A percentile compares a stretch with the other conserved stretches of the same genome.
These are phyloP conservation scores for Aspergillus eucalypticola DNA, from an alignment of 2,329 filamentous ascomycete species.

Conservation along the genomic window DNA sequence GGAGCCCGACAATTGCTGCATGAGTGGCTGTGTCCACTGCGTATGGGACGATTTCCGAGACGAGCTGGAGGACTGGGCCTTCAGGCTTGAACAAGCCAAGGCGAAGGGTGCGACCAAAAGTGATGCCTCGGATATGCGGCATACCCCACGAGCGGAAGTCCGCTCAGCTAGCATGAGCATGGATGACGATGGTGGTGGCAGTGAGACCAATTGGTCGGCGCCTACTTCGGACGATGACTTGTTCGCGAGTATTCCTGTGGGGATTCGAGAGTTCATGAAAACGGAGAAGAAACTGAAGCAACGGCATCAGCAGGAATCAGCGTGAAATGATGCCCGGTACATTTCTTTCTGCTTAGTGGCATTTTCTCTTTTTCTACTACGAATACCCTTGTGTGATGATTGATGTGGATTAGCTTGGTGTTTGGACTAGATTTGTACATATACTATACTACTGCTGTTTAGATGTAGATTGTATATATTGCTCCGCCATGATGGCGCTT, in stretches of 20 bases:
- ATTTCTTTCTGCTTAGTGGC: background rate
- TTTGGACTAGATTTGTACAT: background rate
- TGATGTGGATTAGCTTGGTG: background rate
- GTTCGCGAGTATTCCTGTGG: slow-evolving; percentile 81
- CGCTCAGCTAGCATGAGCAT: slow-evolving; percentile 60
- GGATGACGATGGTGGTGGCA: slow-evolving; percentile 79
- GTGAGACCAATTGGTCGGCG: slow-evolving; percentile 65
- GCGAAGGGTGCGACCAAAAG: slow-evolving; percentile 32
- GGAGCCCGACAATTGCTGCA: slow-evolving; percentile 98
- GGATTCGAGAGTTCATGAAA: slow-evolving; percentile 96
- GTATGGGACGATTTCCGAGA: slow-evolving; percentile 93
- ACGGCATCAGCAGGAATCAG: slow-evolving; percentile 61
- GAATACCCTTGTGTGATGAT: background rate
- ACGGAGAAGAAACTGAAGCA: slow-evolving; percentile 87
- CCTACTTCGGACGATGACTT: slow-evolving; percentile 58
- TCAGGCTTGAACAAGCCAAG: slow-evolving; percentile 63
- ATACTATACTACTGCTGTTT: background rate
- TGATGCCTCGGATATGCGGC: slow-evolving; percentile 32
- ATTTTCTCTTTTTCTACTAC: background rate
- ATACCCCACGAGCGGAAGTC: slow-evolving; percentile 43
- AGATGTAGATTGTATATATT: slow-evolving; percentile 1
- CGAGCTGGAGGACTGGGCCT: slow-evolving; percentile 86
- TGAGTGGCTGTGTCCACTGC: slow-evolving; percentile 97
- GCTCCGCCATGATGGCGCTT: background rate
- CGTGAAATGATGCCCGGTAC: too few species aligned